A percentile compares a stretch with the other conserved stretches of the same genome.
phyloP scores from a whole-genome alignment of 192 early-diverging fungal species.

The Coemansia sp. region DNA sequence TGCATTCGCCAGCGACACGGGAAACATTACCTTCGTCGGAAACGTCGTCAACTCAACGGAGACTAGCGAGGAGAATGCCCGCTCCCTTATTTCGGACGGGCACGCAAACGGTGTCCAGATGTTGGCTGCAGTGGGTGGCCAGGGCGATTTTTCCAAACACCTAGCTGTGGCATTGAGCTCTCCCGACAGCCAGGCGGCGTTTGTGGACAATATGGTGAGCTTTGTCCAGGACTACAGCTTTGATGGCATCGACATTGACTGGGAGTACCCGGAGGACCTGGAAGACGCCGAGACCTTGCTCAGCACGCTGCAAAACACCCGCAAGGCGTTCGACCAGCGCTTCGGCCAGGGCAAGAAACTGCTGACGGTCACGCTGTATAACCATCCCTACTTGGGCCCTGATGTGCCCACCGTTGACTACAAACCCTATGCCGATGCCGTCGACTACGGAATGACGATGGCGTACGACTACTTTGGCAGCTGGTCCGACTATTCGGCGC shows the following conservation, averaged over 20 bases:
- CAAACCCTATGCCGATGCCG: slow-evolving; percentile 53
- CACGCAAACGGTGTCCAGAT: slow-evolving; percentile 51
- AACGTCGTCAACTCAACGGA: slow-evolving; percentile 49
- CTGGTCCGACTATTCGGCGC: slow-evolving; percentile 55
- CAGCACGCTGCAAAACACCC: slow-evolving; percentile 53
- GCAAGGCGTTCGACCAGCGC: slow-evolving; percentile 46
- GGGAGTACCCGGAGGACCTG: slow-evolving; percentile 59
- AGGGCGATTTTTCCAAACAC: slow-evolving; percentile 57
- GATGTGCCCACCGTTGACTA: slow-evolving; percentile 53
- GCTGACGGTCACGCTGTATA: slow-evolving; percentile 63
- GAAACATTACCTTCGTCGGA: slow-evolving; percentile 33
- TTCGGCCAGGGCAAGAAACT: slow-evolving; percentile 53
- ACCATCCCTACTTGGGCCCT: slow-evolving; percentile 57
- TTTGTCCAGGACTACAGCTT: slow-evolving; percentile 54
- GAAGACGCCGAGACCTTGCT: slow-evolving; percentile 59
- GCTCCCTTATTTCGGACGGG: slow-evolving; percentile 28
- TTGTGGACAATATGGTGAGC: slow-evolving; percentile 51
- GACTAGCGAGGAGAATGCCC: slow-evolving; percentile 37
- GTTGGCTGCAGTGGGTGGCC: slow-evolving; percentile 66
- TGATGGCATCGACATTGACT: slow-evolving; percentile 76
- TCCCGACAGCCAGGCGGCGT: slow-evolving; percentile 42
- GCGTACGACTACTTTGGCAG: slow-evolving; percentile 65
- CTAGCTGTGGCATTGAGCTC: slow-evolving; percentile 58
- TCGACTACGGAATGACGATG: slow-evolving; percentile 68
- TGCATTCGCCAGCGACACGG: slow-evolving; percentile 40